phyloP scores from a whole-genome alignment of 2,329 filamentous ascomycete species.

The Ophiostoma novo-ulmi region DNA sequence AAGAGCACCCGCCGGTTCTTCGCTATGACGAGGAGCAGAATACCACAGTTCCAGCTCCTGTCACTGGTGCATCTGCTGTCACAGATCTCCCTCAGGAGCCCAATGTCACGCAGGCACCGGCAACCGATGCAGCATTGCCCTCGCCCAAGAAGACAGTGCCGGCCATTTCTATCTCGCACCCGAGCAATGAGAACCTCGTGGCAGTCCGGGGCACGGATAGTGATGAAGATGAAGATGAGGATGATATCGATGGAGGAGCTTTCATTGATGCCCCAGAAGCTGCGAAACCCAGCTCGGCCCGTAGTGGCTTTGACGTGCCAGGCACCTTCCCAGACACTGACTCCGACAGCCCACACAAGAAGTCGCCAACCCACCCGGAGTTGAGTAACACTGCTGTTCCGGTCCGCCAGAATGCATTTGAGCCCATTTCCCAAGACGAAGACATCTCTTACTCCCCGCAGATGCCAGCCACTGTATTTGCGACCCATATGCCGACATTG shows the following conservation, averaged over 20 bases:
- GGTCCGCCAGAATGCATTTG: conserved; percentile 25
- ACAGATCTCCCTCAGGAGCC: not conserved
- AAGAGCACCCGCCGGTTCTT: conserved; percentile 24
- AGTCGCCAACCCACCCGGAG: conserved; percentile 11
- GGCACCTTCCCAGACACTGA: conserved; percentile 52
- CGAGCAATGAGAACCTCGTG: conserved; percentile 34
- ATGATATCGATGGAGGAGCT: not conserved
- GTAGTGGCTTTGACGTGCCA: conserved; percentile 47
- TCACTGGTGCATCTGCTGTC: not conserved
- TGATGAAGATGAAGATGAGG: not conserved
- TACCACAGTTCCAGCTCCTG: conserved; percentile 24
- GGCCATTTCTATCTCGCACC: conserved; percentile 42
- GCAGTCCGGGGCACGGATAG: conserved; percentile 1
- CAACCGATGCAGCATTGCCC: not conserved
- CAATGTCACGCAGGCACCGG: not conserved
- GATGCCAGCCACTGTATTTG: conserved; percentile 28
- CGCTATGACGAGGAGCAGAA: conserved; percentile 25
- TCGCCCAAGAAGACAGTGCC: conserved; percentile 35
- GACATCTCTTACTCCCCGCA: conserved; percentile 26
- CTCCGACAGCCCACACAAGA: conserved; percentile 28
- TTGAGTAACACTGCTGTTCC: conserved; percentile 6
- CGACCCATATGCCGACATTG: conserved; percentile 28
- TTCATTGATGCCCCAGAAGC: not conserved
- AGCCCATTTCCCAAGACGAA: conserved; percentile 28
- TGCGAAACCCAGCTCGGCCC: not conserved